Evolutionary conservation across 2,329 filamentous ascomycete species (phyloP).

Genomic region (Boeremia lycopersici): DNA sequence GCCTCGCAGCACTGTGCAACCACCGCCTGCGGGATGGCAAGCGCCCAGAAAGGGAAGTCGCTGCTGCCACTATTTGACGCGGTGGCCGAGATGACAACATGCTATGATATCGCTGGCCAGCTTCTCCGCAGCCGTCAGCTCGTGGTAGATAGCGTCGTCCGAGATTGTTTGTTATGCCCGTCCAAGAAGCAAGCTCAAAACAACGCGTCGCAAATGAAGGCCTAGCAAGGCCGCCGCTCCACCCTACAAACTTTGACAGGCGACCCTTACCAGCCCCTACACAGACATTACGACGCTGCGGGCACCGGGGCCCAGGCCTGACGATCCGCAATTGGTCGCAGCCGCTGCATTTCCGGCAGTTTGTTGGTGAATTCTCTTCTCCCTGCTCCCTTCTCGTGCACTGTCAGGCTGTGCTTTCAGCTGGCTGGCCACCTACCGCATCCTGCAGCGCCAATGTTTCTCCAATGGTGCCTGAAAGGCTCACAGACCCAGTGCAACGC

Average conservation of each 20-base stretch:
- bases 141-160: slow-evolving; percentile 4
- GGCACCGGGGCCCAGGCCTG: slow-evolving; percentile 19
- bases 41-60: slow-evolving; percentile 6
- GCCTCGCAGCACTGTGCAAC: slow-evolving; percentile 31
- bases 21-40: slow-evolving; percentile 22
- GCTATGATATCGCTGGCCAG: background rate
- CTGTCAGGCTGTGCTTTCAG: slow-evolving; percentile 21
- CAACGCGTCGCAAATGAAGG: slow-evolving; percentile 49
- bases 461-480: slow-evolving; percentile 21
- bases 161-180: slow-evolving; percentile 35
- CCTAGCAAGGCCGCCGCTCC: slow-evolving; percentile 30
- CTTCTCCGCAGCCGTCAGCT: slow-evolving; percentile 12
- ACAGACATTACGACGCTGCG: slow-evolving; percentile 25
- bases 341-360: slow-evolving; percentile 10
- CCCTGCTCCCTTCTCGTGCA: slow-evolving; percentile 21
- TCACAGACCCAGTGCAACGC: slow-evolving; percentile 23
- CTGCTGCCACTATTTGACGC: slow-evolving; percentile 6
- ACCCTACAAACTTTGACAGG: slow-evolving; percentile 35
- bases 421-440: slow-evolving; percentile 29
- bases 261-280: slow-evolving; percentile 27
- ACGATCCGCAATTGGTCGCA: slow-evolving; percentile 29
- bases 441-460: slow-evolving; percentile 36
- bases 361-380: slow-evolving; percentile 19
- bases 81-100: slow-evolving; percentile 14
- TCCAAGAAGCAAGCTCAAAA: slow-evolving; percentile 34